phyloP scores from a whole-genome alignment of 148 eudicot species.

The Silene uniflora region DNA sequence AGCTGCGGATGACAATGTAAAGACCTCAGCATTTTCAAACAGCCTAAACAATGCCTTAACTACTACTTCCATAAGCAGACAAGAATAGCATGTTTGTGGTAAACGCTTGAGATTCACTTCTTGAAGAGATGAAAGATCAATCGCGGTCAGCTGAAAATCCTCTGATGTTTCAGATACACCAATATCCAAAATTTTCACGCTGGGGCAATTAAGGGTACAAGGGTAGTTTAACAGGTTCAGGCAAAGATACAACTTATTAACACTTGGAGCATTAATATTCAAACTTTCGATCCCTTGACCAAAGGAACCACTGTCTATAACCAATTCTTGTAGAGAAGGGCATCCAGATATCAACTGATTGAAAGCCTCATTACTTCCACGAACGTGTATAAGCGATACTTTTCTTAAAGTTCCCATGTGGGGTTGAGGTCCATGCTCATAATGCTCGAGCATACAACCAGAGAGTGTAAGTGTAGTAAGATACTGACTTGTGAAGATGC shows the following conservation, averaged over 20 bases:
- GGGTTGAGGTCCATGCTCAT: too few relatives aligned
- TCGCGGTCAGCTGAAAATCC: neutral
- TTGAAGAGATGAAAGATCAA: conserved; percentile 3
- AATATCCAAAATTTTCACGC: neutral
- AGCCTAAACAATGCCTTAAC: neutral
- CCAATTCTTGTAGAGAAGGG: conserved; percentile 5
- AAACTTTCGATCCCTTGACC: neutral
- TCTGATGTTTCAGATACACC: too few relatives aligned
- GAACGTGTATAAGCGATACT: neutral
- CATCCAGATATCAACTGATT: neutral
- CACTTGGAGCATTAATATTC: neutral
- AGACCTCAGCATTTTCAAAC: neutral
- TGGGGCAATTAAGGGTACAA: neutral
- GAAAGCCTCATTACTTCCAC: neutral
- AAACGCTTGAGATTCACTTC: neutral
- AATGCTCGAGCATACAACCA: neutral
- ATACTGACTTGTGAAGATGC: too few relatives aligned
- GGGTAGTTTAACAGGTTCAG: neutral
- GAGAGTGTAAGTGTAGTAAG: neutral
- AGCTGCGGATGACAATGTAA: too few relatives aligned
- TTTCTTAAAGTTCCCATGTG: neutral
- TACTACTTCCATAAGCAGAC: too few relatives aligned
- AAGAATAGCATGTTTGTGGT: neutral
- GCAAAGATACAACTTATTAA: neutral
- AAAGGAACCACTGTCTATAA: fast-evolving